phyloP scores from a whole-genome alignment of 306 rosid species.

The Rosa rugosa region DNA sequence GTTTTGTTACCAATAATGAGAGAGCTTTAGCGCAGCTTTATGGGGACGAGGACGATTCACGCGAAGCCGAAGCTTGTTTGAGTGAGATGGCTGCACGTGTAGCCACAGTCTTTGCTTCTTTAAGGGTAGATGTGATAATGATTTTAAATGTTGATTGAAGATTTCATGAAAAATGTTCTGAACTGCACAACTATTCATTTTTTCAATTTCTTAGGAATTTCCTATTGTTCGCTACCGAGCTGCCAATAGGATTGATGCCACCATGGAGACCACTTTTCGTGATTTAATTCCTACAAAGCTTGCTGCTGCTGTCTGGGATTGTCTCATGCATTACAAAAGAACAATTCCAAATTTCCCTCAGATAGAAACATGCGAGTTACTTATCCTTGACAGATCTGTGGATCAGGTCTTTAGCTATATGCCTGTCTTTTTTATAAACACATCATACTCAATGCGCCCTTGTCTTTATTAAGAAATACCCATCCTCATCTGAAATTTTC shows the following conservation, averaged over 20 bases:
- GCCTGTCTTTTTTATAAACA: slow-evolving; percentile 38
- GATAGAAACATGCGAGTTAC: slow-evolving; percentile 88
- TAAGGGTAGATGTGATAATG: slow-evolving; percentile 55
- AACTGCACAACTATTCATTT: slow-evolving; percentile 19
- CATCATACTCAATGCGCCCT: slow-evolving; percentile 16
- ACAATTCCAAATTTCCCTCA: slow-evolving; percentile 70
- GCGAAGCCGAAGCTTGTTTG: slow-evolving; percentile 62
- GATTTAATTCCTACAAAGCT: slow-evolving; percentile 95
- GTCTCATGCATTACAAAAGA: slow-evolving; percentile 68
- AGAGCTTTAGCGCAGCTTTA: slow-evolving; percentile 80
- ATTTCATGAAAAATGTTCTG: slow-evolving; percentile 29
- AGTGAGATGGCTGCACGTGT: slow-evolving; percentile 73
- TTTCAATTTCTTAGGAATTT: slow-evolving; percentile 57
- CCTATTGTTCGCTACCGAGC: slow-evolving; percentile 85
- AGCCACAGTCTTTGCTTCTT: slow-evolving; percentile 94
- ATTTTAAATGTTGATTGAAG: slow-evolving; percentile 14
- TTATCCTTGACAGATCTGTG: slow-evolving; percentile 88
- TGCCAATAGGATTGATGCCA: slow-evolving; percentile 86
- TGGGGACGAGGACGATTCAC: slow-evolving; percentile 71
- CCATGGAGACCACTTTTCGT: slow-evolving; percentile 77
- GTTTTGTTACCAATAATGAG: slow-evolving; percentile 85
- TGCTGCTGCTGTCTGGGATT: slow-evolving; percentile 93
- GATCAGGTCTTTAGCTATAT: slow-evolving; percentile 72
- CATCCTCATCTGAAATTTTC: slow-evolving; percentile 36
- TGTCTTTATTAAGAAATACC: slow-evolving; percentile 28